Conservation (phyloP, 2,329 filamentous ascomycete genomes). For the Dothiorella sarmentorum region DNA sequence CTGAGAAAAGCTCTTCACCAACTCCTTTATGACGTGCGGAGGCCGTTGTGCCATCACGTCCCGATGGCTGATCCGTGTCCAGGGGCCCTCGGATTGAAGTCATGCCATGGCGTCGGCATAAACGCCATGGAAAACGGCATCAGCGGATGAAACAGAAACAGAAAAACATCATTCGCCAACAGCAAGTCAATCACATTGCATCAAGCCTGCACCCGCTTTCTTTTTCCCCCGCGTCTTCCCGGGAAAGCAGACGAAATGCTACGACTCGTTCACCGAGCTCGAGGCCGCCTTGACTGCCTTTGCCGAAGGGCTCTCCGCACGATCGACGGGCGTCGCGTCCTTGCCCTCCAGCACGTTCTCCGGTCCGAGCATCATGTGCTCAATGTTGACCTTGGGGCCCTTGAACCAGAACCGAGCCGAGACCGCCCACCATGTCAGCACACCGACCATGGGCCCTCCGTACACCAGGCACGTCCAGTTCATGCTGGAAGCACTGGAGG, state of each 20-base stretch:
- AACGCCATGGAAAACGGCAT: neutral
- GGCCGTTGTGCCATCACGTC: neutral
- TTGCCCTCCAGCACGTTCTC: slow-evolving; percentile 39
- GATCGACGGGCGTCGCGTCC: slow-evolving; percentile 16
- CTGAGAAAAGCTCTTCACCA: neutral
- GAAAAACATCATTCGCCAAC: slow-evolving; percentile 1
- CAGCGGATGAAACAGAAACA: neutral
- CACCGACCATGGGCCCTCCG: slow-evolving; percentile 59
- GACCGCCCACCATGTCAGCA: slow-evolving; percentile 61
- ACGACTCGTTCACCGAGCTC: neutral
- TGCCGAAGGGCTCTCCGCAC: neutral
- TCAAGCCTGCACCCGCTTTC: neutral
- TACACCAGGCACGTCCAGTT: slow-evolving; percentile 69
- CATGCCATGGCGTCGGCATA: slow-evolving; percentile 1
- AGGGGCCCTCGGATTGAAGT: neutral
- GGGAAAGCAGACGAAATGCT: neutral
- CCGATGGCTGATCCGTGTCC: slow-evolving; percentile 2
- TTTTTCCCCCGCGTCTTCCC: neutral
- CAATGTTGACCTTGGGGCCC: slow-evolving; percentile 65
- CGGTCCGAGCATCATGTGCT: slow-evolving; percentile 50
- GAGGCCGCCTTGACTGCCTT: slow-evolving; percentile 12
- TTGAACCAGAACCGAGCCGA: slow-evolving; percentile 67
- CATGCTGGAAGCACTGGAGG: slow-evolving; percentile 49
- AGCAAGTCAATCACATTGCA: neutral
- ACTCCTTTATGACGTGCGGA: neutral